These are phyloP conservation scores for Colletotrichum sp. DNA, from an alignment of 2,329 filamentous ascomycete genomes.

Conservation along the genomic window DNA sequence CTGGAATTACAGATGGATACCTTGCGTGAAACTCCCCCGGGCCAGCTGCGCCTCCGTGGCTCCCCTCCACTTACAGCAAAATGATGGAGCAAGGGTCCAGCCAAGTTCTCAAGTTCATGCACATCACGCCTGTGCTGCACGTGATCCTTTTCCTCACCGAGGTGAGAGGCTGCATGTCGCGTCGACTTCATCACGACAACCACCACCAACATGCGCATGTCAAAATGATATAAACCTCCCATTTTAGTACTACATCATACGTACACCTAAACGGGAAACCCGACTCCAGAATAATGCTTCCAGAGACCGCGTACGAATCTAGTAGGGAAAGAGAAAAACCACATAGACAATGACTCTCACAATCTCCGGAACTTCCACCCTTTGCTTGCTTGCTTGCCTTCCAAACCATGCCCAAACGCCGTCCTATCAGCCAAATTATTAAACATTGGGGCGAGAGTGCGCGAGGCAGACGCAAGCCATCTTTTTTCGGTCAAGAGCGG, in stretches of 20 bases:
- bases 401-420: slow-evolving; percentile 17
- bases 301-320: slow-evolving; percentile 14
- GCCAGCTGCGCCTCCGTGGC: slow-evolving; percentile 19
- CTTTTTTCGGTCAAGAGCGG: not conserved
- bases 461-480: slow-evolving; percentile 6
- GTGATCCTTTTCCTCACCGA: slow-evolving; percentile 6
- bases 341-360: not conserved
- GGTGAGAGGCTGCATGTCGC: not conserved
- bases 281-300: slow-evolving; percentile 19
- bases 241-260: slow-evolving; percentile 19
- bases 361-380: slow-evolving; percentile 14
- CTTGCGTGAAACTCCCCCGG: slow-evolving; percentile 10
- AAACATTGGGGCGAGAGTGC: slow-evolving; percentile 11
- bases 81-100: slow-evolving; percentile 3
- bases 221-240: slow-evolving; percentile 9
- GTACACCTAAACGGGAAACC: slow-evolving; percentile 11
- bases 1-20: slow-evolving; percentile 8
- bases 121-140: not conserved
- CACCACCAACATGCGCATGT: not conserved
- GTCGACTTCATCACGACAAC: not conserved
- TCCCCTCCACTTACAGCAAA: not conserved
- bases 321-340: not conserved
- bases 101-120: slow-evolving; percentile 20
- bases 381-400: slow-evolving; percentile 14
- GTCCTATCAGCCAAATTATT: slow-evolving; percentile 15